These are phyloP conservation scores for Silene latifolia DNA, from an alignment of 148 eudicot genomes.

Conservation along the genomic window DNA sequence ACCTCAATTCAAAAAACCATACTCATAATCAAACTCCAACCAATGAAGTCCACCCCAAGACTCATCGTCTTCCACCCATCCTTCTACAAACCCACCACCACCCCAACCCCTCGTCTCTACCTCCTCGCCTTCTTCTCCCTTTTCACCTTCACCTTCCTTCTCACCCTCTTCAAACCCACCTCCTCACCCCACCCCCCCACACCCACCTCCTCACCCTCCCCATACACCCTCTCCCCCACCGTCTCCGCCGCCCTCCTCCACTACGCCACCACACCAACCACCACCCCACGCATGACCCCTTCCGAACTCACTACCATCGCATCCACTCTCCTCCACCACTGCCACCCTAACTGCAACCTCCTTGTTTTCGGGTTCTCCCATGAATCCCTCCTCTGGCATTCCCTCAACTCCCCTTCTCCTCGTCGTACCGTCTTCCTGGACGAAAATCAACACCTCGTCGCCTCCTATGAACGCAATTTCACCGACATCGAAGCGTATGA, in stretches of 20 bases:
- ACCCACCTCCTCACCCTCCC: slow-evolving; percentile 4
- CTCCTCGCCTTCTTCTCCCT: slow-evolving; percentile 38
- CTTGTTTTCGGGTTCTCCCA: slow-evolving; percentile 83
- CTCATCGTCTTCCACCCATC: slow-evolving; percentile 67
- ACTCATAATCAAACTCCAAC: no score
- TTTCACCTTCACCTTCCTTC: slow-evolving; percentile 37
- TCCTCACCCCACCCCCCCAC: slow-evolving; percentile 22
- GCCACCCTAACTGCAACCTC: slow-evolving; percentile 45
- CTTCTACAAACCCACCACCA: slow-evolving; percentile 34
- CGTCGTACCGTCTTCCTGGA: slow-evolving; percentile 67
- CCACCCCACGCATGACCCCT: slow-evolving; percentile 43
- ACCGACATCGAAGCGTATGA: slow-evolving; percentile 76
- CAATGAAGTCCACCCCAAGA: slow-evolving; percentile 56
- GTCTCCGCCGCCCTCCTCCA: slow-evolving; percentile 62
- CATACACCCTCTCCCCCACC: slow-evolving; percentile 21
- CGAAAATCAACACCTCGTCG: slow-evolving; percentile 51
- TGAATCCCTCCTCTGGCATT: slow-evolving; percentile 74
- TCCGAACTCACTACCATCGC: slow-evolving; percentile 52
- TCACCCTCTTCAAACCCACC: slow-evolving; percentile 37
- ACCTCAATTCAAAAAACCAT: no score
- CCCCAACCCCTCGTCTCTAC: slow-evolving; percentile 33
- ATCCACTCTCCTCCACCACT: slow-evolving; percentile 37
- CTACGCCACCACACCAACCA: slow-evolving; percentile 42
- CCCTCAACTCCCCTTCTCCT: slow-evolving; percentile 43
- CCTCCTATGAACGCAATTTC: slow-evolving; percentile 41